Conservation (phyloP, 108 stramenopile genomes). For the Skeletonema tropicum region DNA sequence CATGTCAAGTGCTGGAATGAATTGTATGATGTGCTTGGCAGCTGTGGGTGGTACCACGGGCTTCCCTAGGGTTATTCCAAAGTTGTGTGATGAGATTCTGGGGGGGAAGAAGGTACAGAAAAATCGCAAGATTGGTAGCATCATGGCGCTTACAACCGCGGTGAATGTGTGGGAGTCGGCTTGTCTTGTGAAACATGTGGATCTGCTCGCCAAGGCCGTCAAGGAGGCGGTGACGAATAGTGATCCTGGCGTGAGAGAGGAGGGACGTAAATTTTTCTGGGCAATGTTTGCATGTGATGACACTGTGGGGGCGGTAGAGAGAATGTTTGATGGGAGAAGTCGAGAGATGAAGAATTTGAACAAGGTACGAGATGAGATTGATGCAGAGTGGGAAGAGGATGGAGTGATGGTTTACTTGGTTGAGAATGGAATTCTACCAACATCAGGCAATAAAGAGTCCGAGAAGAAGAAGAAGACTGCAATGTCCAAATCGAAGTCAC, state of each 20-base stretch:
- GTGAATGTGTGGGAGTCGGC: constrained; percentile 38
- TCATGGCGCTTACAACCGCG: constrained; percentile 40
- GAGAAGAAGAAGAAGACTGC: constrained; percentile 1
- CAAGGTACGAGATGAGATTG: constrained; percentile 32
- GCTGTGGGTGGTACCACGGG: constrained; percentile 26
- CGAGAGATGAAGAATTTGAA: constrained; percentile 42
- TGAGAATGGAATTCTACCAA: constrained; percentile 29
- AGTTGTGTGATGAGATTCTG: constrained; percentile 40
- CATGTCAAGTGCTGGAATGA: constrained; percentile 54
- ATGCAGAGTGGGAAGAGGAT: constrained; percentile 52
- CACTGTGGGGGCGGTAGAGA: constrained; percentile 11
- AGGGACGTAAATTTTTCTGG: constrained; percentile 58
- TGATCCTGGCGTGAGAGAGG: constrained; percentile 60
- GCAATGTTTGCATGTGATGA: constrained; percentile 43
- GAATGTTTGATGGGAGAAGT: constrained; percentile 25
- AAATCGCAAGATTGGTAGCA: constrained; percentile 35
- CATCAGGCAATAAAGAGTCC: not conserved
- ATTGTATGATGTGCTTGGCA: constrained; percentile 33
- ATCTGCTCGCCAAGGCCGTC: constrained; percentile 34
- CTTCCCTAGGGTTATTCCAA: constrained; percentile 26
- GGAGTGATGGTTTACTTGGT: constrained; percentile 36
- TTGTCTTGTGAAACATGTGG: constrained; percentile 31
- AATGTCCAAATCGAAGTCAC: not conserved
- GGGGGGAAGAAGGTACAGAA: constrained; percentile 48
- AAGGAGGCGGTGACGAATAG: constrained; percentile 33